Evolutionary conservation across 257 asterid genomes (phyloP).

Genomic region (Perilla frutescens): DNA sequence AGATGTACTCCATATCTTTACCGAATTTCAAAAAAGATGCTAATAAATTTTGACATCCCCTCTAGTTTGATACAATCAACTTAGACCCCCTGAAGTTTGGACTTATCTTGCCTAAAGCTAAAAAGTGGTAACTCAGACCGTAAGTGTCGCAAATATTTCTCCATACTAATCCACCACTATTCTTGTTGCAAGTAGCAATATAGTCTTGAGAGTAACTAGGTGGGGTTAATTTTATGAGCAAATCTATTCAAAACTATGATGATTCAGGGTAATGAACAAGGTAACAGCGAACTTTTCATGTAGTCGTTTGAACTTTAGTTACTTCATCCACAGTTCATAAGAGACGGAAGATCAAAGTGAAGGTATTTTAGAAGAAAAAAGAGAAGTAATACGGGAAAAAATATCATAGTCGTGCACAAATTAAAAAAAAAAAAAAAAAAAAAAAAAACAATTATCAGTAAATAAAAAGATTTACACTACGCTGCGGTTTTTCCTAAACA

Average conservation of each 20-base stretch:
- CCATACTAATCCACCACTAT: neutral
- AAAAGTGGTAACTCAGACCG: slow-evolving; percentile 1
- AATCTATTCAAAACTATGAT: slow-evolving; percentile 15
- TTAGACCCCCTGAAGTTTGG: neutral
- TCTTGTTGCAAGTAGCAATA: slow-evolving; percentile 23
- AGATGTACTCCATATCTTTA: neutral
- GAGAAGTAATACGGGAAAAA: neutral
- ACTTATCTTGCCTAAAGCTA: neutral
- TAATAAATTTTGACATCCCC: neutral
- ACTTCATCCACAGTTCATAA: neutral
- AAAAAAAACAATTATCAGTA: neutral
- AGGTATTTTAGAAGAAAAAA: neutral
- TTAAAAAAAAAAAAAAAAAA: neutral
- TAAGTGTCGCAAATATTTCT: slow-evolving; percentile 1
- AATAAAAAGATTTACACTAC: neutral
- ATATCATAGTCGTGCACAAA: neutral
- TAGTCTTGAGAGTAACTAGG: slow-evolving; percentile 14
- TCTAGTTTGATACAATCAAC: slow-evolving; percentile 5
- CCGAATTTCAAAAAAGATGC: neutral
- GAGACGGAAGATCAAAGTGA: slow-evolving; percentile 15
- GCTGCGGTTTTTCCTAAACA: neutral
- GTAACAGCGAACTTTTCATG: neutral
- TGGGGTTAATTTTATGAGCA: neutral
- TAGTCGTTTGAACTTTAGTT: neutral
- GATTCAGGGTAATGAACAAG: slow-evolving; percentile 8